phyloP scores from a whole-genome alignment of 139 green algal species.

The Chlamydomonas applanata region DNA sequence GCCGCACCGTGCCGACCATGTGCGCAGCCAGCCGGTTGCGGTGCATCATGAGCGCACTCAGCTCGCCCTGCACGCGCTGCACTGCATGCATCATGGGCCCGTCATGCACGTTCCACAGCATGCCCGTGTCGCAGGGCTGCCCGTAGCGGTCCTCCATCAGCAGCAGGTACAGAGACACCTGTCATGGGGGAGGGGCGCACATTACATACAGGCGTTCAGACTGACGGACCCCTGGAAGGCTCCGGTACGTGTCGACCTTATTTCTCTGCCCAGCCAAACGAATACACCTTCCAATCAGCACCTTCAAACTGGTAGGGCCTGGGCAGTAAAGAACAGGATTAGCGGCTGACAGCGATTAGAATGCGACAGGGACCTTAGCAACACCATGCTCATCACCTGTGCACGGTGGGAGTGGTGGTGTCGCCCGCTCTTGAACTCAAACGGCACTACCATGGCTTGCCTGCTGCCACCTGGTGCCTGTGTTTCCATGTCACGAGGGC shows the following conservation, averaged over 20 bases:
- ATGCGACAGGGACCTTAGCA: too few relatives aligned
- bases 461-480: slow-evolving; percentile 4
- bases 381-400: slow-evolving; percentile 76
- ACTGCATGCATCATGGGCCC: slow-evolving; percentile 31
- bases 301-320: too few relatives aligned
- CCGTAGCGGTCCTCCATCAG: slow-evolving; percentile 80
- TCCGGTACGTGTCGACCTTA: too few relatives aligned
- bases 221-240: too few relatives aligned
- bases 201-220: too few relatives aligned
- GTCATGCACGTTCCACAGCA: slow-evolving; percentile 71
- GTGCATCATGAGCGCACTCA: slow-evolving; percentile 51
- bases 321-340: not conserved
- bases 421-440: slow-evolving; percentile 95
- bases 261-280: too few relatives aligned
- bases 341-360: too few relatives aligned
- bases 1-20: slow-evolving; percentile 22
- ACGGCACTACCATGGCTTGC: slow-evolving; percentile 63
- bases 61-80: slow-evolving; percentile 28
- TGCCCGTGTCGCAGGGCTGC: slow-evolving; percentile 36
- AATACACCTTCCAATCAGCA: too few relatives aligned
- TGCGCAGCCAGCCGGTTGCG: slow-evolving; percentile 57
- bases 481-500: not conserved
- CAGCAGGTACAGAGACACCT: slow-evolving; percentile 86
- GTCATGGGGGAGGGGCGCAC: too few relatives aligned
- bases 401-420: slow-evolving; percentile 60